phyloP scores from a whole-genome alignment of 106 monocot species.

The Iris macrosiphon region DNA sequence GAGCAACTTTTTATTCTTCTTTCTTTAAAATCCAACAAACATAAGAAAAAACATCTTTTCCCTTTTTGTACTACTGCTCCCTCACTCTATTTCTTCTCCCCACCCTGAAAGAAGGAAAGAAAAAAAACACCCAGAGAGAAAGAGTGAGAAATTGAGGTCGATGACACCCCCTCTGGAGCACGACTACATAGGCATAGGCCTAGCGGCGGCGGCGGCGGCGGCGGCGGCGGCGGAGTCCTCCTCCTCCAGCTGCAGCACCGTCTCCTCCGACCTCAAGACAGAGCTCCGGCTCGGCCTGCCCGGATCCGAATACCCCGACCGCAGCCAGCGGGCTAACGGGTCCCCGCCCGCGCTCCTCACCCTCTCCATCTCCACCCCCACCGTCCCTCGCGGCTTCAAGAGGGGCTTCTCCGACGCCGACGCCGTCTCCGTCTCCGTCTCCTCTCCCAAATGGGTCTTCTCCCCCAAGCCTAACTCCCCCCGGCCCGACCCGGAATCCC shows the following conservation, averaged over 20 bases:
- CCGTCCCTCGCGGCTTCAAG: slow-evolving; percentile 42
- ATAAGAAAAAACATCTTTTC: too few relatives aligned
- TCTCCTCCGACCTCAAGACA: slow-evolving; percentile 33
- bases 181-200: slow-evolving; percentile 58
- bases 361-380: slow-evolving; percentile 12
- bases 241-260: neutral
- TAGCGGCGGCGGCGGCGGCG: slow-evolving; percentile 11
- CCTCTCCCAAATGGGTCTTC: slow-evolving; percentile 19
- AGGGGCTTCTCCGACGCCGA: slow-evolving; percentile 38
- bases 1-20: too few relatives aligned
- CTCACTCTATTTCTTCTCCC: too few relatives aligned
- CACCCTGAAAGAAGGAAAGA: too few relatives aligned
- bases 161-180: slow-evolving; percentile 70
- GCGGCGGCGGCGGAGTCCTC: neutral
- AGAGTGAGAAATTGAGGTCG: too few relatives aligned
- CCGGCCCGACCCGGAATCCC: neutral
- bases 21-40: too few relatives aligned
- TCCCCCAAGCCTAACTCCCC: too few relatives aligned
- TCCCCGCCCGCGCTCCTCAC: slow-evolving; percentile 7
- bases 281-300: slow-evolving; percentile 77
- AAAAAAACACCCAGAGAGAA: too few relatives aligned
- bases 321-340: slow-evolving; percentile 11
- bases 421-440: neutral
- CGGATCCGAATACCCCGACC: slow-evolving; percentile 42
- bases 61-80: too few relatives aligned